Percentiles rank a stretch among this genome's conserved stretches.
Evolutionary conservation across 2,329 filamentous ascomycete genomes (phyloP).

Genomic region (Clathrospora elynae): DNA sequence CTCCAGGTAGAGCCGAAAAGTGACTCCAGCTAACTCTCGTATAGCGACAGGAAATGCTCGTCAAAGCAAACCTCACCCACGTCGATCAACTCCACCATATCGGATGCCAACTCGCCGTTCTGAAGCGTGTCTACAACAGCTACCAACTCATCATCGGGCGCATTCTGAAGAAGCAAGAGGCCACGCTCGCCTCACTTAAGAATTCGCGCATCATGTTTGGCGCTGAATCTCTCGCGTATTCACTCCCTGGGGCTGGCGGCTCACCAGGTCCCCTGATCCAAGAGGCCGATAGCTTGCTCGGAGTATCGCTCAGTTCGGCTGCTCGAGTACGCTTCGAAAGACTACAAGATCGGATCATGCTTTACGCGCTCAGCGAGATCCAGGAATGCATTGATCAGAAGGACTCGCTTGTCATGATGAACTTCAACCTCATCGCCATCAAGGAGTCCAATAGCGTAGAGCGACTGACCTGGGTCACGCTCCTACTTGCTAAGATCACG

Average conservation of each 20-base stretch:
- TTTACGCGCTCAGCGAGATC: conserved; percentile 67
- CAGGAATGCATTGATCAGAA: conserved; percentile 71
- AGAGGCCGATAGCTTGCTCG: conserved; percentile 49
- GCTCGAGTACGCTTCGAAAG: conserved; percentile 64
- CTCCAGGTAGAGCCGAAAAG: too few species aligned
- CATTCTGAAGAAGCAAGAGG: conserved; percentile 57
- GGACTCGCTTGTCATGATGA: conserved; percentile 70
- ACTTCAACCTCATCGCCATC: conserved; percentile 77
- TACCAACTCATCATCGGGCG: conserved; percentile 66
- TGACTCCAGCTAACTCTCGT: conserved; percentile 8
- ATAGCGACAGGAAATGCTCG: conserved; percentile 61
- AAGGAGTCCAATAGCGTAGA: conserved; percentile 76
- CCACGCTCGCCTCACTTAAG: conserved; percentile 52
- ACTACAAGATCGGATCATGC: conserved; percentile 62
- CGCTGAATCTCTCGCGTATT: conserved; percentile 37
- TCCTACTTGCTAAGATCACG: conserved; percentile 74
- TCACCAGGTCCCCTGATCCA: conserved; percentile 32
- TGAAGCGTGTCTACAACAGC: conserved; percentile 64
- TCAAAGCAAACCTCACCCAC: conserved; percentile 53
- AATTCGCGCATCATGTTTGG: conserved; percentile 50
- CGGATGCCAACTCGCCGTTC: conserved; percentile 64
- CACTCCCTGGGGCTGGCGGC: conserved; percentile 21
- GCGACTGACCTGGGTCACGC: conserved; percentile 71
- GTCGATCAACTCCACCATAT: conserved; percentile 62
- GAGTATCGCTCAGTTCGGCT: conserved; percentile 54